Evolutionary conservation across 371 early-diverging fungal species (phyloP), one percentile per base, ranked within the genome.

Genomic region (Chytridium lagenaria): DNA sequence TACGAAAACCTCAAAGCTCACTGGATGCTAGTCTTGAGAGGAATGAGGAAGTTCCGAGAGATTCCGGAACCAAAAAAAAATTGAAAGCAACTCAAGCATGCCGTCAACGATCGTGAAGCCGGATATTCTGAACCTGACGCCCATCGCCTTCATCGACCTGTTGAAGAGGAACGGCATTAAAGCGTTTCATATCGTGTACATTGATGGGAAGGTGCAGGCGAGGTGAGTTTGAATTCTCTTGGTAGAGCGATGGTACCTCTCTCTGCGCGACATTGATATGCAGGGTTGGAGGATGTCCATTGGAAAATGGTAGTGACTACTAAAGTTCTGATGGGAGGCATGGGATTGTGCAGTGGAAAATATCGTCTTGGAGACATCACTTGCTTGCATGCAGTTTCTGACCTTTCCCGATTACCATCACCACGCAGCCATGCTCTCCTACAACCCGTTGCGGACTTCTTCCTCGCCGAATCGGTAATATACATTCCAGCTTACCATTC

Each of bases 381-480:
- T n/a, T 44, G 44, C 44, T 12, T 44, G 44, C 44, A 44, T 44
- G 44, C 44, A 19, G n/a, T n/a, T n/a, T n/a, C n/a, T n/a, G n/a
- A n/a, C n/a, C n/a, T n/a, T n/a, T n/a, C n/a, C n/a, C n/a, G n/a
- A n/a, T n/a, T n/a, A n/a, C n/a, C n/a, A n/a, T n/a, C n/a, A n/a
- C n/a, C n/a, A n/a, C n/a, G n/a, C 65, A 77, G 77, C 44, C 77
- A 80, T 37, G 22, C 73, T 19, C 31, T 73, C 26, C 33, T 83
- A 7, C 77, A 80, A 61, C 75, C 76, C 10, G 50, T 83, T n/a
- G 76, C 70, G 50, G 82, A 81, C 34, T 75, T 59, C 66, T 72
- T 83, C 65, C n/a, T 31, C 15, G 55, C 52, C 19, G 79, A 80
- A 33, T 5, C 12, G 12, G 55, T 52, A 26, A 52, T 12, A 5